Evolutionary conservation across 371 early-diverging fungal species (phyloP), one percentile per base, ranked within the genome.

Genomic region (Rhizopus delemar): DNA sequence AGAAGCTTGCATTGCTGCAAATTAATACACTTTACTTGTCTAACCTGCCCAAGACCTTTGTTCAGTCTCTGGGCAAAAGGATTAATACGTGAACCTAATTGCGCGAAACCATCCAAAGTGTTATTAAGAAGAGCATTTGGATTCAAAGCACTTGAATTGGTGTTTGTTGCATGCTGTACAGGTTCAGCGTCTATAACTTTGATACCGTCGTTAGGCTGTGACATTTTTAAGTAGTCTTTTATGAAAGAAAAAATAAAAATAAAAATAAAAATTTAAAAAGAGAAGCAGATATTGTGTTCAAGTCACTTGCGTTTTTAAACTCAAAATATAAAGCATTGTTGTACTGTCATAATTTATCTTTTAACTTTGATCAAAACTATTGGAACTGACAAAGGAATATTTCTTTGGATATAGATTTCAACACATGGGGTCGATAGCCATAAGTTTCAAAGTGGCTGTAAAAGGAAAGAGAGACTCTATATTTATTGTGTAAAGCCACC

Each of bases 31-130:
- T 60, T 58, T 80, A 90, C 90, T 84, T 91, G 92, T 77, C 86
- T 82, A 63, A 87, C 88, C 69, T 92, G 93, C 50, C 86, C 88
- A 63, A 91, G 78, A 51, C 89, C 85, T 70, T 85, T 84, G 63
- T 81, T 81, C n/a, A 91, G 75, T 54, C 80, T 82, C 58, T 80
- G 77, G 16, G 91, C 90, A 57, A 91, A 83, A 39, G 92, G 93
- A 66, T 84, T 87, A 53, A 89, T 75, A 60, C 78, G 83, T 50
- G 82, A 79, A 22, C 81, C 73, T 52, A 88, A 78, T 62, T 79
- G 81, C 36, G 82, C 77, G 70, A 89, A 82, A 46, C 80, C 77
- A 66, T 88, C 88, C 84, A 89, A 80, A 41, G 65, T 74, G 45
- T 70, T 70, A 41, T 68, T 71, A 31, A 66, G 55, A 15, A 72